Base-by-base conservation (phyloP, 306 rosid species). In the Dalbergia cultrata region DNA sequence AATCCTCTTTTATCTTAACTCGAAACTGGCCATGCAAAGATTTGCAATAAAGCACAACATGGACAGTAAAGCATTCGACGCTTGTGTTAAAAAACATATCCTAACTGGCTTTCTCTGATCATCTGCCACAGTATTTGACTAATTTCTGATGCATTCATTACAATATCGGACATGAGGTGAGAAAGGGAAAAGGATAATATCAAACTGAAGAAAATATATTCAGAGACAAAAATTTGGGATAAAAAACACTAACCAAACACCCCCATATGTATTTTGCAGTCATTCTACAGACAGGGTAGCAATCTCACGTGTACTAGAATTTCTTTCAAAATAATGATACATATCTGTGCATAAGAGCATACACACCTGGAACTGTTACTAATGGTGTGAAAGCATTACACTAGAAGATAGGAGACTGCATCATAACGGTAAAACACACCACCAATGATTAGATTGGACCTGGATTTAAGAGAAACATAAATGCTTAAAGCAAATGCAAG, bases 401-500 rank as follows among this genome's bases (percentile, higher is more conserved):
- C 35, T 61, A 21, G 16, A 8, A 44, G 19, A 34, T 49, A 33
- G 53, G 78, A 63, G 47, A 77, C 50, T 44, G 74, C 21, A 22
- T 16, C 39, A 62, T 21, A 64, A 68, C 31, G 64, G 22, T 14
- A 77, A 54, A 18, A 76, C 56, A 53, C 19, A 62, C 35, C 70
- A 54, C 61, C 35, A 62, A 77, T 31, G 57, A 62, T 70, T 54
- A 63, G 14, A 52, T 14, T 37, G 7, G n/a, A 52, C 63, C 13
- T 58, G 9, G 21, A 54, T 60, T 39, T 73, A 21, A 8, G 8
- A 49, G 50, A 77, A 58, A 56, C 44, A 33, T 17, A 74, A 59
- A 58, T 69, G 21, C 57, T 45, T 50, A 39, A 81, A 78, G 39
- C 67, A 47, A 67, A 62, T 14, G 69, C 72, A 34, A 56, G 67